Evolutionary conservation across 2,329 filamentous ascomycete species (phyloP).

Genomic region (Calycina herbarum): DNA sequence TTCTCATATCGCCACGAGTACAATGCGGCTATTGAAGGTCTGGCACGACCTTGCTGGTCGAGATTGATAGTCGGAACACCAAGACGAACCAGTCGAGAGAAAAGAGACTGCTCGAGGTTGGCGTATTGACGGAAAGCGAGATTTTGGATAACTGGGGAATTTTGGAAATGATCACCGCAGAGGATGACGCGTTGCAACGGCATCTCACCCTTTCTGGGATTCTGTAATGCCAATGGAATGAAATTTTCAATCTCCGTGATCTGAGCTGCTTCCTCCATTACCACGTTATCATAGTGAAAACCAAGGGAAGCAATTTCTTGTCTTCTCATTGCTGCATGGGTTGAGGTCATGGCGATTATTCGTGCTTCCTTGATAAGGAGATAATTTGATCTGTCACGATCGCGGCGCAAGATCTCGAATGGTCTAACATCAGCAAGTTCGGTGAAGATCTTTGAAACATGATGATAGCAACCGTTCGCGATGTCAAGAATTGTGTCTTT

Average conservation of each 20-base stretch:
- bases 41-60: constrained; percentile 89
- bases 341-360: constrained; percentile 98
- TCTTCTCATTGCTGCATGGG: constrained; percentile 91
- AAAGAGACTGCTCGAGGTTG: constrained; percentile 93
- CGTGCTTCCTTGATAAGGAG: constrained; percentile 93
- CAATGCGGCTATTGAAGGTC: constrained; percentile 81
- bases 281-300: constrained; percentile 95
- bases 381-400: constrained; percentile 94
- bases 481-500: constrained; percentile 72
- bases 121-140: constrained; percentile 92
- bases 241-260: constrained; percentile 98
- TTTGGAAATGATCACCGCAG: constrained; percentile 94
- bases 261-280: constrained; percentile 98
- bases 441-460: constrained; percentile 86
- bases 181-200: constrained; percentile 85
- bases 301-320: constrained; percentile 89
- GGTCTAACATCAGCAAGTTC: constrained; percentile 91
- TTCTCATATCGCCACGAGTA: constrained; percentile 92
- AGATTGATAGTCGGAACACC: constrained; percentile 89
- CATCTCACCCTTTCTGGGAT: constrained; percentile 69
- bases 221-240: constrained; percentile 90
- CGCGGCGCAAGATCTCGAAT: constrained; percentile 87
- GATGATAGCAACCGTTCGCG: constrained; percentile 80
- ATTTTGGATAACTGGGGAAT: constrained; percentile 93
- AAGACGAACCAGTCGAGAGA: constrained; percentile 84